Evolutionary conservation across 2,329 filamentous ascomycete genomes (phyloP).

Genomic region (Ceratocystis destructans): DNA sequence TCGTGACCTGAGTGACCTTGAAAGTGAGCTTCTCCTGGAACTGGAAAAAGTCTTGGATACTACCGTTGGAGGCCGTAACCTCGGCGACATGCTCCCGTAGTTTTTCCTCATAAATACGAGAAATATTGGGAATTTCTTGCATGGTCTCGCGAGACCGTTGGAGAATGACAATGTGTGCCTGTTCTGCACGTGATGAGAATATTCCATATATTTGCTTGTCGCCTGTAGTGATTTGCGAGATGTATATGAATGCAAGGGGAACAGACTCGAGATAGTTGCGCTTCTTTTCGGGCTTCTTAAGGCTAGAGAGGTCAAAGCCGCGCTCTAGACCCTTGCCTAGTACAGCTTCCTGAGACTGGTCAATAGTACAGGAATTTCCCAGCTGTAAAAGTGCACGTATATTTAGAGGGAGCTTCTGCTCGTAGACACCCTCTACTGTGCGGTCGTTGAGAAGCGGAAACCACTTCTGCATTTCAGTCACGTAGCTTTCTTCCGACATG

Average conservation of each 20-base stretch:
- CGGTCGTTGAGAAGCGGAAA: slow-evolving; percentile 19
- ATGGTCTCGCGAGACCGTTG: slow-evolving; percentile 63
- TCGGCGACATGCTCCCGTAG: slow-evolving; percentile 53
- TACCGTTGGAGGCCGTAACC: slow-evolving; percentile 44
- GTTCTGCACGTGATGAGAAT: slow-evolving; percentile 68
- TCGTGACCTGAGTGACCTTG: slow-evolving; percentile 76
- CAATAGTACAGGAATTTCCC: slow-evolving; percentile 84
- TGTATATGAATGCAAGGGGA: slow-evolving; percentile 68
- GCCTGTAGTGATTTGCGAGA: slow-evolving; percentile 83
- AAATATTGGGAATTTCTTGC: slow-evolving; percentile 78
- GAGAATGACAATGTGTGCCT: slow-evolving; percentile 79
- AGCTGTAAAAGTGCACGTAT: slow-evolving; percentile 78
- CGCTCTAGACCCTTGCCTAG: slow-evolving; percentile 85
- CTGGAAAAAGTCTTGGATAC: slow-evolving; percentile 64
- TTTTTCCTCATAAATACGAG: slow-evolving; percentile 73
- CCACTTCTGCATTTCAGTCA: slow-evolving; percentile 49
- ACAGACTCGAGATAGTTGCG: slow-evolving; percentile 60
- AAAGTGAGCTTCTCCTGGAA: slow-evolving; percentile 82
- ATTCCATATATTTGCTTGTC: slow-evolving; percentile 88
- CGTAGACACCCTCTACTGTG: slow-evolving; percentile 83
- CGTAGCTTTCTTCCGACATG: slow-evolving; percentile 76
- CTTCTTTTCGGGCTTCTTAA: slow-evolving; percentile 53
- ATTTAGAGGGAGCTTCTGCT: slow-evolving; percentile 78
- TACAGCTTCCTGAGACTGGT: slow-evolving; percentile 78
- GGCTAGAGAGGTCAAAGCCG: slow-evolving; percentile 71